Base-by-base conservation (phyloP, 2,329 filamentous ascomycete species). In the Fusarium miscanthi region DNA sequence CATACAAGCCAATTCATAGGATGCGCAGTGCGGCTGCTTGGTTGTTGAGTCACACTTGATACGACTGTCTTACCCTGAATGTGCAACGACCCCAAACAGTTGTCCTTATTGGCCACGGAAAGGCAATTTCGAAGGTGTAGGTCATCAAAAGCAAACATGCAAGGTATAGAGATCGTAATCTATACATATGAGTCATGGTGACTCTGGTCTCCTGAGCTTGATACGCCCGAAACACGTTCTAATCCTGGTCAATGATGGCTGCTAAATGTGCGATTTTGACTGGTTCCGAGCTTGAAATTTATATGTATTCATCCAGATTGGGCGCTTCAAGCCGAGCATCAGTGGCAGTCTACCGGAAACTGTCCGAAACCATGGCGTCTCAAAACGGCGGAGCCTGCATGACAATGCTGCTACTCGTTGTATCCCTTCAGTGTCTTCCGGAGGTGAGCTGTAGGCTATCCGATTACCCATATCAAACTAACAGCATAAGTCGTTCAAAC, bases 101-200 rank as follows among this genome's bases (percentile, higher is more conserved):
- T 19, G 17, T n/a, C 4, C 5, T 2, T 0, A 5, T 3, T n/a
- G 16, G 23, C 7, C 19, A 21, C 16, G 9, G 2, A 8, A 10
- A 16, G 10, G 3, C 17, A 21, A 25, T 11, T 4, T 5, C 3
- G 5, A 25, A 6, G 12, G 11, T 8, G 2, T 8, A 25, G 5
- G 5, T 8, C 13, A 37, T 11, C 2, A 51, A 21, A 37, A 3
- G 17, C n/a, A 35, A 23, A 8, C 2, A 16, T 8, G 6, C 6
- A 51, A 21, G 2, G 5, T 16, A 5, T 16, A 5, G 12, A 19
- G 6, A 10, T 12, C 11, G 31, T 6, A 11, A 8, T 8, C 6
- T 11, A 9, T 30, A 16, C 12, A 8, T 6, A 11, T 14, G 23
- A 37, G 17, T 37, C 23, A 38, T 19, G 7, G 33, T 53, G 23